Conservation (phyloP, 352 stramenopile species). For the Paralagenidium karlingii region DNA sequence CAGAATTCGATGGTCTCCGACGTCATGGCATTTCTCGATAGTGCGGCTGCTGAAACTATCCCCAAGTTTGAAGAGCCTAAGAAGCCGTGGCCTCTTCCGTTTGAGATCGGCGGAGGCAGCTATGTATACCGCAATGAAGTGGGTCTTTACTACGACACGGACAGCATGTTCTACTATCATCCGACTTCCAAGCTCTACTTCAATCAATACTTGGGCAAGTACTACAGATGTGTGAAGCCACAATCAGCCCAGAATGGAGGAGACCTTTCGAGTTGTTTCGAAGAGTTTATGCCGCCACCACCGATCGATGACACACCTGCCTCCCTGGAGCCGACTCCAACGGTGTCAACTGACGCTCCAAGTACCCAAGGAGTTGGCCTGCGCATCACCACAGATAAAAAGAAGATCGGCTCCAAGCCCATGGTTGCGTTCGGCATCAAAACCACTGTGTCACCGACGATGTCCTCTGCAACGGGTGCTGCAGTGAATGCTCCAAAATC, state of each 20-base stretch:
- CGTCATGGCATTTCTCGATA: conserved; percentile 42
- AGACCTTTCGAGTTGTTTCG: conserved; percentile 25
- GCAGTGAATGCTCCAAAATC: conserved; percentile 8
- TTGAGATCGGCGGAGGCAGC: conserved; percentile 63
- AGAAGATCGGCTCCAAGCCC: conserved; percentile 14
- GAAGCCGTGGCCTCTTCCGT: conserved; percentile 65
- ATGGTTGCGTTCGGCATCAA: conserved; percentile 55
- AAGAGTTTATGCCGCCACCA: conserved; percentile 24
- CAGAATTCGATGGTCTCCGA: conserved; percentile 14
- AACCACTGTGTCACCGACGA: conserved; percentile 3
- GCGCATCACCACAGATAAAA: conserved; percentile 60
- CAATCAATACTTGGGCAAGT: conserved; percentile 49
- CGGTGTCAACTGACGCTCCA: background rate
- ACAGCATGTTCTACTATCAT: conserved; percentile 82
- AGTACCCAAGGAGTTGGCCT: background rate
- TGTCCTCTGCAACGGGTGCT: background rate
- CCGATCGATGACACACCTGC: conserved; percentile 32
- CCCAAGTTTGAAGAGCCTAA: conserved; percentile 51
- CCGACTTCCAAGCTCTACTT: conserved; percentile 60
- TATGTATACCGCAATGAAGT: conserved; percentile 56
- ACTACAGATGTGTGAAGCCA: conserved; percentile 37
- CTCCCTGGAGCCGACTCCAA: conserved; percentile 4
- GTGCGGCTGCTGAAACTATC: conserved; percentile 35
- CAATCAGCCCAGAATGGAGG: conserved; percentile 7
- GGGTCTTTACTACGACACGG: conserved; percentile 64